Base-by-base conservation (phyloP, 78 protist species). In the Creolimax fragrantissima region DNA sequence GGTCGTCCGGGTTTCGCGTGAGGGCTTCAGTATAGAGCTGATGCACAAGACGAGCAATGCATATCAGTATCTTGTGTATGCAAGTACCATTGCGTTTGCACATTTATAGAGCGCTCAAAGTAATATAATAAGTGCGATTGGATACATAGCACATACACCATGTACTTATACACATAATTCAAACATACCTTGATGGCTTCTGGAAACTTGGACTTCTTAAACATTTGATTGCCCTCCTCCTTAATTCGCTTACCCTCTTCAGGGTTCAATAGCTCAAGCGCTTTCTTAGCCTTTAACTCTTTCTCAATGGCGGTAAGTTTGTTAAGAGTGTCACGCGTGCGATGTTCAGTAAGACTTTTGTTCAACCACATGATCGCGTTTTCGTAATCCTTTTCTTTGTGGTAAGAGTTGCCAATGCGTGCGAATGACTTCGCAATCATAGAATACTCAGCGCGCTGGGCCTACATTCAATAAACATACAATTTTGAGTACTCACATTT, bases 1-100 rank as follows among this genome's bases (percentile, higher is more conserved):
- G 94, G 83, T 93, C 94, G 42, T 3, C 42, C 3, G 97, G 96
- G 89, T 94, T 89, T 35, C 97, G 84, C 92, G 85, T 90, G 95
- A 95, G 85, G 36, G 91, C 91, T 32, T 89, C 91, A 41, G 4
- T 17, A 2, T 41, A 41, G 4, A 58, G 1, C 74, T 58, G 74
- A 32, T 17, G n/a, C n/a, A 58, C 11, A 32, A 24, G 74, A 24
- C 74, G 42, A 32, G 39, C 35, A 32, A 83, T 32, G 7, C 6
- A 32, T 35, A 83, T 83, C 44, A 7, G 86, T 39, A 32, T 32
- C n/a, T 17, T 24, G 44, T 4, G 37, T 3, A 24, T 58, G 24
- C 1, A 58, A 32, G 11, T 11, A 47, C 11, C 7, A 47, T 24
- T 58, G 24, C 24, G 24, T 58, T 32, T 1, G 74, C 74, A 58